Evolutionary conservation across 2,329 filamentous ascomycete species (phyloP).

Genomic region (Malbranchea zuffiana): DNA sequence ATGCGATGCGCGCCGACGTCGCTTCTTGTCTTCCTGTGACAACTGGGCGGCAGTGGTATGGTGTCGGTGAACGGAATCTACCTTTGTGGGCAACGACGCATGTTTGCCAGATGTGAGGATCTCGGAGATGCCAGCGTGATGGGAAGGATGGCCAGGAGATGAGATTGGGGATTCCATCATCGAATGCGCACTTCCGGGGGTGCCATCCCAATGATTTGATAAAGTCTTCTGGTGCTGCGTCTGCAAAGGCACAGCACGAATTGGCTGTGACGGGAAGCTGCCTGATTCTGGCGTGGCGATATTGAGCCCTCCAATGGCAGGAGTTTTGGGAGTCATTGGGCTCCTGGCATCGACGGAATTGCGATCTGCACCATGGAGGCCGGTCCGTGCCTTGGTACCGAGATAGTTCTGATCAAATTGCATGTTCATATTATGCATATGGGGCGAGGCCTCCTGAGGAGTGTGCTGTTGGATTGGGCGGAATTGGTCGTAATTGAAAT

Average conservation of each 20-base stretch:
- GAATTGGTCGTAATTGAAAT: slow-evolving; percentile 68
- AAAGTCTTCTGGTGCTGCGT: slow-evolving; percentile 67
- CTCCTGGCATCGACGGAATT: slow-evolving; percentile 65
- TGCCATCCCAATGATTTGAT: slow-evolving; percentile 84
- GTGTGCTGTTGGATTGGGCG: slow-evolving; percentile 48
- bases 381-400: slow-evolving; percentile 47
- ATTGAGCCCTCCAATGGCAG: slow-evolving; percentile 59
- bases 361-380: slow-evolving; percentile 54
- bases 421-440: slow-evolving; percentile 30
- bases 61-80: slow-evolving; percentile 44
- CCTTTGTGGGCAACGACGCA: slow-evolving; percentile 80
- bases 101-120: slow-evolving; percentile 74
- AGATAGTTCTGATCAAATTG: slow-evolving; percentile 48
- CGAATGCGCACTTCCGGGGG: slow-evolving; percentile 70
- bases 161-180: slow-evolving; percentile 83
- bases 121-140: slow-evolving; percentile 70
- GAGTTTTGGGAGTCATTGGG: slow-evolving; percentile 80
- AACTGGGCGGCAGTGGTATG: slow-evolving; percentile 32
- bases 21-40: slow-evolving; percentile 85
- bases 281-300: slow-evolving; percentile 61
- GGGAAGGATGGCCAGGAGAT: slow-evolving; percentile 51
- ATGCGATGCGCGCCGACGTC: slow-evolving; percentile 83
- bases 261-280: slow-evolving; percentile 66
- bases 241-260: slow-evolving; percentile 52
- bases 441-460: slow-evolving; percentile 33